Evolutionary conservation across 768 basidiomycete genomes (phyloP), one percentile per base, ranked within the genome.

Genomic region (Russula emetica): DNA sequence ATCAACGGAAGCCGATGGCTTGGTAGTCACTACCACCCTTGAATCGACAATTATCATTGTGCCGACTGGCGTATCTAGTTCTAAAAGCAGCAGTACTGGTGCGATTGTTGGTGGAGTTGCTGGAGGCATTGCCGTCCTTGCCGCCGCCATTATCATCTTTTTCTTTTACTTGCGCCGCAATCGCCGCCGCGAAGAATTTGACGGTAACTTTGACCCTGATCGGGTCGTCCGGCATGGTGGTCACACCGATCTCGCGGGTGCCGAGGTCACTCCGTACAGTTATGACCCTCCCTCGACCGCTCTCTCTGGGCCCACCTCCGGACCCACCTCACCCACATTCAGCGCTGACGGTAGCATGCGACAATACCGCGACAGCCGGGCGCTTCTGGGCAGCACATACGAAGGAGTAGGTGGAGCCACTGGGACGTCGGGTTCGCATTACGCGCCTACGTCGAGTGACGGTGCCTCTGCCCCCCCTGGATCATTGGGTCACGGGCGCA

Each of bases 151-250:
- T 42, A 34, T 74, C n/a, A 54, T 70, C 42, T 69, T 70, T 24
- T 60, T 75, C 11, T 62, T 73, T 32, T 64, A 72, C 62, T 75
- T 73, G 70, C 72, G 73, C 47, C 71, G 71, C 24, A 70, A 72
- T 36, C 64, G 62, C 50, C 58, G 52, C n/a, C 66, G 69, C 38
- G 76, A 79, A 61, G 80, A 82, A 30, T 81, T 81, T 52, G 80
- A 81, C 60, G 80, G 80, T 56, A 74, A 81, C 73, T 81, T 81
- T 62, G 80, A 81, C 44, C 80, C 80, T 0, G 80, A 81, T 63
- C 76, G 75, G 6, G 75, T 81, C 47, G 65, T 74, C 2, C 70
- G 69, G 13, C 74, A 73, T 36, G 40, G 18, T n/a, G 72, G 55
- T 36, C 20, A 70, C 67, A 47, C 60, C 11, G 69, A 69, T 50